A percentile compares a stretch with the other conserved stretches of the same genome.
These are phyloP conservation scores for Thielaviopsis musarum DNA, from an alignment of 2,329 filamentous ascomycete species.

Conservation along the genomic window DNA sequence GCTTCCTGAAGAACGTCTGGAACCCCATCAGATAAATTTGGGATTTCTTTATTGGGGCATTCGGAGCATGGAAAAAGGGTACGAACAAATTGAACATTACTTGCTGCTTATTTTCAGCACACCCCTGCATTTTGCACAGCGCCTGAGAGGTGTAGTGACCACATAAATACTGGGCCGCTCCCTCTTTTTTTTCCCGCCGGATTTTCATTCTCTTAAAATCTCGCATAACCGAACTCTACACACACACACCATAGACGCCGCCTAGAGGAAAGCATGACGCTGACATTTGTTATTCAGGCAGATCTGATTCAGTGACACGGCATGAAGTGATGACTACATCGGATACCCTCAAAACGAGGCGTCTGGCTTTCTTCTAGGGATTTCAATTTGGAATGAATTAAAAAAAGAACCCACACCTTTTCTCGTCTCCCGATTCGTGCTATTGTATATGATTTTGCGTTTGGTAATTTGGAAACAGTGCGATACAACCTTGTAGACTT, in stretches of 20 bases:
- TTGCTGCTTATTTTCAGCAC: neutral
- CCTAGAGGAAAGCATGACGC: neutral
- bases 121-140: neutral
- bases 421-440: slow-evolving; percentile 1
- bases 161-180: slow-evolving; percentile 6
- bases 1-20: slow-evolving; percentile 96
- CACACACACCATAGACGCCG: neutral
- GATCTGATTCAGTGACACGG: slow-evolving; percentile 12
- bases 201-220: neutral
- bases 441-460: neutral
- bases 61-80: slow-evolving; percentile 12
- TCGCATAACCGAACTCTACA: neutral
- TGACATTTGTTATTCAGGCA: slow-evolving; percentile 9
- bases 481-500: neutral
- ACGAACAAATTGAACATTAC: slow-evolving; percentile 5
- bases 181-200: neutral
- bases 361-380: slow-evolving; percentile 12
- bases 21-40: slow-evolving; percentile 47
- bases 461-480: neutral
- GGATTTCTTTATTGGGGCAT: slow-evolving; percentile 9
- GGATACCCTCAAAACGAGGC: slow-evolving; percentile 11
- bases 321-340: slow-evolving; percentile 12
- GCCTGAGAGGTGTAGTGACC: neutral
- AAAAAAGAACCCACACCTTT: slow-evolving; percentile 11
- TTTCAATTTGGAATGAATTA: slow-evolving; percentile 12